phyloP scores from a whole-genome alignment of 169 alveolate genomes.

The Theileria orientalis region DNA sequence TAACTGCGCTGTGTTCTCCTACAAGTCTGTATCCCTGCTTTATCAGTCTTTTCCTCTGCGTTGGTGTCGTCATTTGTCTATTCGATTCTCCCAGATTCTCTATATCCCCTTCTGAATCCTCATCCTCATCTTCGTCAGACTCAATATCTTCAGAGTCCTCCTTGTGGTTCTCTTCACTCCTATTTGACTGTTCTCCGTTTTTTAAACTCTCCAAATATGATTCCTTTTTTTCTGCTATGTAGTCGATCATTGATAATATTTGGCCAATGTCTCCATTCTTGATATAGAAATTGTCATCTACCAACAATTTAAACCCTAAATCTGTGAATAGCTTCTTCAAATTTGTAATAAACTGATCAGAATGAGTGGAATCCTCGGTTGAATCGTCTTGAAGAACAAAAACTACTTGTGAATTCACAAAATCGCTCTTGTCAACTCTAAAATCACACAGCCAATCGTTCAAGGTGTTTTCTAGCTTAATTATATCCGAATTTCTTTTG shows the following conservation, averaged over 20 bases:
- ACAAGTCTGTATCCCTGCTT: constrained; percentile 81
- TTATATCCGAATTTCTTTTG: background rate
- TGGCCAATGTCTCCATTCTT: constrained; percentile 38
- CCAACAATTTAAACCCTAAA: constrained; percentile 27
- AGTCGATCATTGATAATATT: constrained; percentile 39
- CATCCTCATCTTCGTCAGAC: background rate
- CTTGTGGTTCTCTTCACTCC: no score
- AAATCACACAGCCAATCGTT: constrained; percentile 50
- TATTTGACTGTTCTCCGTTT: no score
- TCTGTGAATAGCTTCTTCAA: background rate
- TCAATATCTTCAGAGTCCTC: constrained; percentile 19
- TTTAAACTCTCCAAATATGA: background rate
- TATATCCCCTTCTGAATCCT: constrained; percentile 58
- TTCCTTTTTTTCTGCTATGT: constrained; percentile 6
- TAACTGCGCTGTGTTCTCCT: constrained; percentile 88
- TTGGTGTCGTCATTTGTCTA: constrained; percentile 64
- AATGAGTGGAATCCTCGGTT: background rate
- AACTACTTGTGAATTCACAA: constrained; percentile 2
- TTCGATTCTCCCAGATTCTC: constrained; percentile 53
- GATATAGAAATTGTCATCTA: background rate
- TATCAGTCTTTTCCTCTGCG: constrained; percentile 61
- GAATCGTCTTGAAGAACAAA: constrained; percentile 5
- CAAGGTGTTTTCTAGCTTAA: constrained; percentile 6
- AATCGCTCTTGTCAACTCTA: constrained; percentile 24
- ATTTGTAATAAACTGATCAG: background rate